Evolutionary conservation across 305 asterid genomes (phyloP), one percentile per base, ranked within the genome.

Genomic region (Solanum aculeatissimum): DNA sequence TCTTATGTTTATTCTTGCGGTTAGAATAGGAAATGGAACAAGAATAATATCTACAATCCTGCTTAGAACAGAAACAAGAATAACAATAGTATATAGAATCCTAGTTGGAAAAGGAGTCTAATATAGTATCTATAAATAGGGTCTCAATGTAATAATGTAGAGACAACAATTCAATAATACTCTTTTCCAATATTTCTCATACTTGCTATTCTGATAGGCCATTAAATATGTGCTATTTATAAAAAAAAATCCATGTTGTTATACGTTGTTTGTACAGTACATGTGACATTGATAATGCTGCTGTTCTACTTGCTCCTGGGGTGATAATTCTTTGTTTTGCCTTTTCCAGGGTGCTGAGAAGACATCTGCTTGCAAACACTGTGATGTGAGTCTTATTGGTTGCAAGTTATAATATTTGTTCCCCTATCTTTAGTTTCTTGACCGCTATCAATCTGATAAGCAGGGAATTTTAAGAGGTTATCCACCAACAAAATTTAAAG

Each of bases 401-500:
- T 88, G 80, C 81, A 84, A 70, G 23, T 38, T 47, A 38, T 84
- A 21, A 81, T 71, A 69, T 53, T 75, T 71, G 87, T 81, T 68
- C 43, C 63, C 71, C 81, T 82, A 62, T 79, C 27, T 38, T 54
- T 9, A 27, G 75, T 84, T 87, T 90, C 84, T 86, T 69, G 77
- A 90, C 85, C 87, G 84, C 74, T 89, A 68, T 86, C 86, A 74
- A 27, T 86, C 86, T 84, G 71, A 88, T 82, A 88, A 88, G 84
- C 97, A 94, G 98, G 98, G 95, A 81, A 87, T 79, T 35, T 70
- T 88, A 29, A 92, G 78, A 89, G 87, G 82, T 51, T 94, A 95
- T 86, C 99, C 99, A 15, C 86, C 75, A 87, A 92, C 93, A 94
- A 93, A 87, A 85, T 97, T 97, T 84, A 92, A 83, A 87, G 96